These are phyloP conservation scores for Podospora conica DNA, from an alignment of 495 filamentous ascomycete species.

Conservation along the genomic window DNA sequence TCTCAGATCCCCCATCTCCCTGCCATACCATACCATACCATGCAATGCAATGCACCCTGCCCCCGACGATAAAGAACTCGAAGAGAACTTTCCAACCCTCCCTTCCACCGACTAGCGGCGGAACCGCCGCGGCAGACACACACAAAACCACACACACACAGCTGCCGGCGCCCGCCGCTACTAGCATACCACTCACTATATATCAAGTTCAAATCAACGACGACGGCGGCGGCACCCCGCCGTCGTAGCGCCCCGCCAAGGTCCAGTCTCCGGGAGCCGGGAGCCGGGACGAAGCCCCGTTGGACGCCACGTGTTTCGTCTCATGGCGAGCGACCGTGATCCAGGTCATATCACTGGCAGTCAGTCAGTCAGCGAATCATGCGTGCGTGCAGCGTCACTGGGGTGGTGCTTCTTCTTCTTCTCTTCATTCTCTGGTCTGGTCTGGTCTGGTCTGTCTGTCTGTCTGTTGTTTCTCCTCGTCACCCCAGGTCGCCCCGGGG, in stretches of 20 bases:
- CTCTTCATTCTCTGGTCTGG: neutral
- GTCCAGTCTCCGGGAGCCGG: neutral
- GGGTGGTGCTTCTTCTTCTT: neutral
- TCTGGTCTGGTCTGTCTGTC: too few species aligned
- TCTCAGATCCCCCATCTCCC: neutral
- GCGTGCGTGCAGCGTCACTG: neutral
- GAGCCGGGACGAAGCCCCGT: constrained; percentile 8
- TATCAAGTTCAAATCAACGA: too few species aligned
- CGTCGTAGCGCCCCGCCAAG: neutral
- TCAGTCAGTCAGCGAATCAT: neutral
- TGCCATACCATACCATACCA: too few species aligned
- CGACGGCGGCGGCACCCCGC: neutral
- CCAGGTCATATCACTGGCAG: too few species aligned
- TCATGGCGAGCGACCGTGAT: neutral
- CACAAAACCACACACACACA: neutral
- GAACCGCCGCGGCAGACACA: too few species aligned
- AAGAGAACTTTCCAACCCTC: neutral
- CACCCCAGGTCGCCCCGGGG: neutral
- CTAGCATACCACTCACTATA: neutral
- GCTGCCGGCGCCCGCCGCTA: neutral
- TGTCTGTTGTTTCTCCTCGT: too few species aligned
- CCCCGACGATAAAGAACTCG: neutral
- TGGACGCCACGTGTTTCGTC: constrained; percentile 17
- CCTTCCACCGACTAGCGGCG: too few species aligned
- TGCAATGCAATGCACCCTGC: neutral